Base-by-base conservation (phyloP, 768 basidiomycete species). In the Xerocomellus dryophilus region DNA sequence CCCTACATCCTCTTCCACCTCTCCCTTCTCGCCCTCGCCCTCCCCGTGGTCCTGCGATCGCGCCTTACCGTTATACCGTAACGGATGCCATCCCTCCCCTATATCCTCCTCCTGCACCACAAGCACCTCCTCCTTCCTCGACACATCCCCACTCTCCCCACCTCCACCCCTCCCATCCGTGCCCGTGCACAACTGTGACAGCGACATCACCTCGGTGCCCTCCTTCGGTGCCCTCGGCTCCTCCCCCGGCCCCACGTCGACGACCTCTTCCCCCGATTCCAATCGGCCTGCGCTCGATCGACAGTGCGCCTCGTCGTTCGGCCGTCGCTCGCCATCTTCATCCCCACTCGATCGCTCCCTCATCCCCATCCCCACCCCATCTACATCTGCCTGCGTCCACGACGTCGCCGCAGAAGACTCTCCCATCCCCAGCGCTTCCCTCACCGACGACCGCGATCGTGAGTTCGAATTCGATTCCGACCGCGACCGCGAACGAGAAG, bases 101-200 rank as follows among this genome's bases (percentile, higher is more conserved):
- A 66, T 55, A 42, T 62, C 64, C 44, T 51, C 63, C 23, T 72
- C 69, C 20, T 63, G 55, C 25, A 50, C 32, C 27, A 60, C 58
- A 2, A 66, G 44, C 2, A 64, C 55, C 23, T 63, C 64, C 15
- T 66, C 63, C 54, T 35, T 61, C 61, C 49, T 56, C 56, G 53
- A 43, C 20, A 47, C 43, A n/a, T 47, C 48, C 14, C 35, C 53
- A 18, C 25, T 44, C 34, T 41, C 42, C 25, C 41, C 49, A 49
- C 43, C 23, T n/a, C 25, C 47, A n/a, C 59, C 8, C 8, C 8
- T 58, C 41, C 53, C 65, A 25, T 58, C 62, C 10, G 61, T 65
- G 40, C 62, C 57, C 14, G 71, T 67, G 35, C 70, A 64, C 32
- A 70, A 61, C 18, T 63, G 73, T 25, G 72, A 73, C 4, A 64